Evolutionary conservation across 2,329 filamentous ascomycete genomes (phyloP), one percentile per base, ranked within the genome.

Genomic region (Ceratocystiopsis minuta): DNA sequence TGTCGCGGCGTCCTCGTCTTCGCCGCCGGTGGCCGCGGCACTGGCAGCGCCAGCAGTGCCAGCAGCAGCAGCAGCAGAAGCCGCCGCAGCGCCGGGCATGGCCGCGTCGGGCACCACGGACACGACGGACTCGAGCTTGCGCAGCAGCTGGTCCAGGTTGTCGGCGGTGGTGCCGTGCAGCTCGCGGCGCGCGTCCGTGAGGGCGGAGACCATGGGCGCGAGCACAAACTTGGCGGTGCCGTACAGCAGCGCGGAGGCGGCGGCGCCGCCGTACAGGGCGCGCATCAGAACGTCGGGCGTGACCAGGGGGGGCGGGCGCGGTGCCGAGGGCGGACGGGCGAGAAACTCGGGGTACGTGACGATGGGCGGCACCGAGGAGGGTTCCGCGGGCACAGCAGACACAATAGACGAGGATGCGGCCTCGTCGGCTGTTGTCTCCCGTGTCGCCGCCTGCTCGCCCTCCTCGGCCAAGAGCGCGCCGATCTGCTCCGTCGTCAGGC

Each of bases 341-440:
- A 80, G 68, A 56, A 80, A 80, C 53, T 81, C 77, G 50, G 77
- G 77, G 52, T 80, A 81, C 31, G 77, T 81, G 51, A 80, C 67
- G 49, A 81, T 75, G 14, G 74, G 75, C 10, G 69, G 59, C 52
- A 60, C n/a, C 2, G 44, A 37, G 2, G 46, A 20, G 24, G 7
- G n/a, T n/a, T n/a, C 24, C 7, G 24, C 4, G 24, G 24, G 24
- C 9, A 9, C 24, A 10, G 7, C 24, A 10, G 24, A 6, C 2
- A 28, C 24, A 10, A 10, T 2, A 28, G 24, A 9, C 17, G 42
- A 16, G 28, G 15, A 10, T 20, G 34, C 14, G 16, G 41, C 15
- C 10, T 9, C 16, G 20, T 37, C n/a, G 43, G 36, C 34, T 36
- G 10, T n/a, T n/a, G 32, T 6, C 16, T 16, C 17, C 11, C 45